phyloP scores from a whole-genome alignment of 2,329 filamentous ascomycete genomes.

The Aschersonia sp. region DNA sequence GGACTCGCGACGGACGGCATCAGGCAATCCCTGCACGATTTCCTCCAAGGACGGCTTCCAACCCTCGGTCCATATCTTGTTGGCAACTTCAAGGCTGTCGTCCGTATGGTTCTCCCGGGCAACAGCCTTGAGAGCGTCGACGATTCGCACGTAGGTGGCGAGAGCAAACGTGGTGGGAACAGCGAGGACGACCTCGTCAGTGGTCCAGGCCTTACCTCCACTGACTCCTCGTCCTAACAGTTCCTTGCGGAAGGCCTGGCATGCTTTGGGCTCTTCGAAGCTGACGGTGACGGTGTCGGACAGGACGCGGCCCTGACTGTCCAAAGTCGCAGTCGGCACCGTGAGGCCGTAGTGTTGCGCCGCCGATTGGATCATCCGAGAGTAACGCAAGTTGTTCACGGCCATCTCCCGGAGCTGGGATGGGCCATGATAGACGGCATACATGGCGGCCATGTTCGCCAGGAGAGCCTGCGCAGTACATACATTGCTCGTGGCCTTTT shows the following conservation, averaged over 20 bases:
- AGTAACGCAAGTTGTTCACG: slow-evolving; percentile 57
- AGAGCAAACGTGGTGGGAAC: slow-evolving; percentile 12
- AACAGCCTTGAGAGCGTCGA: slow-evolving; percentile 12
- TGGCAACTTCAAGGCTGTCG: slow-evolving; percentile 13
- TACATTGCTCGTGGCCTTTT: slow-evolving; percentile 96
- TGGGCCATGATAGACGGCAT: slow-evolving; percentile 87
- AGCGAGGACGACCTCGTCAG: slow-evolving; percentile 12
- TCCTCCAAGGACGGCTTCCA: slow-evolving; percentile 20
- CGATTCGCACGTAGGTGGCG: slow-evolving; percentile 8
- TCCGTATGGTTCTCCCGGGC: slow-evolving; percentile 12
- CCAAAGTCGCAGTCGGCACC: slow-evolving; percentile 42
- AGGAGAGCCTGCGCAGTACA: slow-evolving; percentile 90
- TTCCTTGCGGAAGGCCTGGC: slow-evolving; percentile 13
- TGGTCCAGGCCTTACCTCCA: slow-evolving; percentile 46
- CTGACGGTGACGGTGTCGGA: slow-evolving; percentile 74
- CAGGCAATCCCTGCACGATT: slow-evolving; percentile 30
- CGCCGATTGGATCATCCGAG: slow-evolving; percentile 53
- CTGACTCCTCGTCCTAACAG: slow-evolving; percentile 51
- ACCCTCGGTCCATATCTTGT: slow-evolving; percentile 25
- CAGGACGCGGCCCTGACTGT: slow-evolving; percentile 40
- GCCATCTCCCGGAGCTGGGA: slow-evolving; percentile 72
- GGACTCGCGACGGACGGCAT: slow-evolving; percentile 53
- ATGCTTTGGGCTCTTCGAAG: slow-evolving; percentile 12
- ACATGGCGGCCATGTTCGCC: slow-evolving; percentile 93
- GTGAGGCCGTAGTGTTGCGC: slow-evolving; percentile 49